Conservation (phyloP, 139 green algal genomes). For the Nannochloris sp. region DNA sequence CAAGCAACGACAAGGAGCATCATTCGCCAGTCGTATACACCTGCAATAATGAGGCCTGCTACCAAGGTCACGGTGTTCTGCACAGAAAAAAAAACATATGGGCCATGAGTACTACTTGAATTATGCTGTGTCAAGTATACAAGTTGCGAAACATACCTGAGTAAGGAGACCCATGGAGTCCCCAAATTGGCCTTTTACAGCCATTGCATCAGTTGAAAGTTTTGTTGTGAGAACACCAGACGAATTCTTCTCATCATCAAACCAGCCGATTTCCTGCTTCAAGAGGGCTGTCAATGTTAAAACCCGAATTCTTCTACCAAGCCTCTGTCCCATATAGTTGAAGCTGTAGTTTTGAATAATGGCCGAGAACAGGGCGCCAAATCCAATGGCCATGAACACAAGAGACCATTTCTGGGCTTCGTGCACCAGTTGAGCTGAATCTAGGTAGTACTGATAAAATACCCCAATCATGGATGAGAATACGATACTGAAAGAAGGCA, state of each 20-base stretch:
- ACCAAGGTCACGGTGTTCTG: slow-evolving; percentile 47
- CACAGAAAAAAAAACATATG: neutral
- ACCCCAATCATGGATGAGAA: slow-evolving; percentile 39
- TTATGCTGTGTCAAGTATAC: neutral
- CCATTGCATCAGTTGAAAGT: slow-evolving; percentile 55
- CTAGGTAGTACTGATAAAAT: slow-evolving; percentile 23
- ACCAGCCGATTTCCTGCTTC: slow-evolving; percentile 49
- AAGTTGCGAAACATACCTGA: neutral
- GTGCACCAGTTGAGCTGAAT: slow-evolving; percentile 13
- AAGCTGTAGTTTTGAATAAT: slow-evolving; percentile 38
- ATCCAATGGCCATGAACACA: slow-evolving; percentile 60
- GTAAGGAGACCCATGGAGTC: slow-evolving; percentile 31
- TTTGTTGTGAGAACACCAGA: slow-evolving; percentile 46
- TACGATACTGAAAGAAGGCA: slow-evolving; percentile 58
- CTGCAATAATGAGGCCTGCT: slow-evolving; percentile 47
- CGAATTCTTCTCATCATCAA: slow-evolving; percentile 43
- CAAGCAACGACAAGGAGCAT: slow-evolving; percentile 63
- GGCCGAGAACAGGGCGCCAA: slow-evolving; percentile 25
- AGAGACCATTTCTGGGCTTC: slow-evolving; percentile 38
- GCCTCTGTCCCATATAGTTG: slow-evolving; percentile 43
- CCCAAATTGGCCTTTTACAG: slow-evolving; percentile 32
- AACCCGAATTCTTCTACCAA: slow-evolving; percentile 48
- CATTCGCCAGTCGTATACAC: slow-evolving; percentile 63
- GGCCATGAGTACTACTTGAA: neutral
- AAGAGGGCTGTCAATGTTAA: slow-evolving; percentile 54